phyloP scores from a whole-genome alignment of 495 filamentous ascomycete genomes.

The Entonaema liquescens region DNA sequence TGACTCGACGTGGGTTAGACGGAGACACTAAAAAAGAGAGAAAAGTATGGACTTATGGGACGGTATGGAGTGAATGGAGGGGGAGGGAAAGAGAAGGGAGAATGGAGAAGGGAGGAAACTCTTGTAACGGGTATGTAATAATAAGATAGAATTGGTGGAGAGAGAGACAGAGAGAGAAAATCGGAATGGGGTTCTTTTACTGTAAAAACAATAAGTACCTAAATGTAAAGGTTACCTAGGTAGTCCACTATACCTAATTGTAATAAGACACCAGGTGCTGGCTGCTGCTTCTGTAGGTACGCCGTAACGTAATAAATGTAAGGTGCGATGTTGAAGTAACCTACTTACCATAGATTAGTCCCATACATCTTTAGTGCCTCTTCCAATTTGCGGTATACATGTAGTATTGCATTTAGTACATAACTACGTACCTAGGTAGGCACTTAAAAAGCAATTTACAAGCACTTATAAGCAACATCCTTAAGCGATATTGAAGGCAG shows the following conservation, averaged over 20 bases:
- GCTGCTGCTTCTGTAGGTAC: constrained; percentile 5
- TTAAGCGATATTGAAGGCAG: constrained; percentile 14
- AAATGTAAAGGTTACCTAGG: too few species aligned
- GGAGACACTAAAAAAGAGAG: neutral
- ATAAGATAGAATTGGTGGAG: neutral
- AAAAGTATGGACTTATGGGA: constrained; percentile 8
- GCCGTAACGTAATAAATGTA: neutral
- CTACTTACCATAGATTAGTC: neutral
- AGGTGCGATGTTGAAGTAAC: neutral
- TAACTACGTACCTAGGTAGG: constrained; percentile 5
- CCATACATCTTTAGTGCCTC: neutral
- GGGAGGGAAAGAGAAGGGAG: neutral
- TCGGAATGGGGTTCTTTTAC: neutral
- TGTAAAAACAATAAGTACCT: neutral
- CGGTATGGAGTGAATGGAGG: constrained; percentile 14
- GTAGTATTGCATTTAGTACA: constrained; percentile 11
- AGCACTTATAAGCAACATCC: constrained; percentile 2
- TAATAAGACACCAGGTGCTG: too few species aligned
- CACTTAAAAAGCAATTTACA: neutral
- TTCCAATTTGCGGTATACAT: constrained; percentile 13
- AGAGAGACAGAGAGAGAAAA: neutral
- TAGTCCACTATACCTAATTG: too few species aligned
- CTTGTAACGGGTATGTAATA: neutral
- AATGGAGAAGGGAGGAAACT: neutral
- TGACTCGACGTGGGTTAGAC: constrained; percentile 28